Percentiles rank a stretch among this genome's conserved stretches.
phyloP scores from a whole-genome alignment of 768 basidiomycete genomes.

The Zangia roseola region DNA sequence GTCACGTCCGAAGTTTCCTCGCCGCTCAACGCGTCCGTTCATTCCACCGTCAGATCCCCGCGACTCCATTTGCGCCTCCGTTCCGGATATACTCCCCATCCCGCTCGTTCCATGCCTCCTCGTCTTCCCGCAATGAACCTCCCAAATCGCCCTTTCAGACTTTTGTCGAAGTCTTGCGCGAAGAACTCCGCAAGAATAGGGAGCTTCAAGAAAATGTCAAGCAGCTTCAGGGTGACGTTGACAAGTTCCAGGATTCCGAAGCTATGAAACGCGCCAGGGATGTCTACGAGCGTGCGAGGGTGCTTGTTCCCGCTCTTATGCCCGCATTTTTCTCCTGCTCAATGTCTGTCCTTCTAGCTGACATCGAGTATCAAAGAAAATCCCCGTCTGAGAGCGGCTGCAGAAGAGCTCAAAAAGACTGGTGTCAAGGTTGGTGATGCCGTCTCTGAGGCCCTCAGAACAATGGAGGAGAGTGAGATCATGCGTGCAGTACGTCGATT shows the following conservation, averaged over 20 bases:
- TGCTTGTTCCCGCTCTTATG: conserved; percentile 39
- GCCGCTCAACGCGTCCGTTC: conserved; percentile 28
- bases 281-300: conserved; percentile 92
- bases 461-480: conserved; percentile 93
- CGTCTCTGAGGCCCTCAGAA: conserved; percentile 85
- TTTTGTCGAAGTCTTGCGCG: conserved; percentile 90
- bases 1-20: conserved; percentile 43
- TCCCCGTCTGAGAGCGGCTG: conserved; percentile 85
- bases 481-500: conserved; percentile 71
- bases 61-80: conserved; percentile 19
- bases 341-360: conserved; percentile 49
- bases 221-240: conserved; percentile 95
- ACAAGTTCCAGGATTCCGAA: conserved; percentile 95
- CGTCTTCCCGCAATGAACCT: conserved; percentile 57
- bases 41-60: conserved; percentile 10
- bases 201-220: conserved; percentile 96
- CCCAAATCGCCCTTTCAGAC: conserved; percentile 95
- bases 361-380: conserved; percentile 96
- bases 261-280: conserved; percentile 91
- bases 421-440: conserved; percentile 94
- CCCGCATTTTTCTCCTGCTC: conserved; percentile 1
- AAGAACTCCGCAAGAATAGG: conserved; percentile 90
- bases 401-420: conserved; percentile 85
- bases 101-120: conserved; percentile 63
- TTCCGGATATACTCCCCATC: conserved; percentile 30